phyloP scores from a whole-genome alignment of 164 flowering plant species.

The Vitis riparia region DNA sequence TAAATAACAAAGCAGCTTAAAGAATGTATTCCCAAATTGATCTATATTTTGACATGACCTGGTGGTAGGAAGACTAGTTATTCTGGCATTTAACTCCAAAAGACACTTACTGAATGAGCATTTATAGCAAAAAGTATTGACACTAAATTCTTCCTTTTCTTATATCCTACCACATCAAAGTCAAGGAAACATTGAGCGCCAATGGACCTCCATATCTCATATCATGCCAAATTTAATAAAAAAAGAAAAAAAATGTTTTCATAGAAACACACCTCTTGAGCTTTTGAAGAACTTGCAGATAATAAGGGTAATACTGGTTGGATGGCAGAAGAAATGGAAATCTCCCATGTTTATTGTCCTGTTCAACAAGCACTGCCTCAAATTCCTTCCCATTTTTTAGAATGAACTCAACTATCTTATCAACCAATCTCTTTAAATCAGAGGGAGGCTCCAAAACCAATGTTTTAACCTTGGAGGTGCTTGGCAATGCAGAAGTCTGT shows the following conservation, averaged over 20 bases:
- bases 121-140: too few species aligned
- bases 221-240: too few species aligned
- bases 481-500: constrained; percentile 26
- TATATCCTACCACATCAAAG: background rate
- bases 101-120: too few species aligned
- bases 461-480: constrained; percentile 34
- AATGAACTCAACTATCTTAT: constrained; percentile 78
- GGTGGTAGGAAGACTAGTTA: too few species aligned
- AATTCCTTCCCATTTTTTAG: constrained; percentile 75
- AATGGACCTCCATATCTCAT: background rate
- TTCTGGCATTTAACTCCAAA: too few species aligned
- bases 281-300: constrained; percentile 58
- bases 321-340: constrained; percentile 81
- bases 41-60: too few species aligned
- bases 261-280: constrained; percentile 62
- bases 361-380: constrained; percentile 78
- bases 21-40: too few species aligned
- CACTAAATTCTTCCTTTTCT: background rate
- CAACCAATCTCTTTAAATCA: constrained; percentile 61
- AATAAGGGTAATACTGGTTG: constrained; percentile 72
- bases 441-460: constrained; percentile 79
- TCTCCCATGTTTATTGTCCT: constrained; percentile 65
- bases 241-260: background rate
- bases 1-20: too few species aligned
- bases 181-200: background rate